phyloP scores from a whole-genome alignment of 371 early-diverging fungal species.

The Rhizopus sp. region DNA sequence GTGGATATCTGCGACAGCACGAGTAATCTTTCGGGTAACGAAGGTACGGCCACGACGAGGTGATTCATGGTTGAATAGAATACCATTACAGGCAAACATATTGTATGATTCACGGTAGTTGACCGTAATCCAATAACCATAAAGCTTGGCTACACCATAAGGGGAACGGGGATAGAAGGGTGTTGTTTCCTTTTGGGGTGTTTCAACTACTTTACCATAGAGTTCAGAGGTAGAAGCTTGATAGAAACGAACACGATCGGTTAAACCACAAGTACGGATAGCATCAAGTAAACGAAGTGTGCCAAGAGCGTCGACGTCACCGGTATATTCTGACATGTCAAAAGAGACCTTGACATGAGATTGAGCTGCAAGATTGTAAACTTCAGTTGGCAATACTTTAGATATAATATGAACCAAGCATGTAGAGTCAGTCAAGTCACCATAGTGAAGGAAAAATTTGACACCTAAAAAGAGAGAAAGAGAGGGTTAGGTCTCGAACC shows the following conservation, averaged over 20 bases:
- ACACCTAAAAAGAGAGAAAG: slow-evolving; percentile 44
- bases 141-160: slow-evolving; percentile 85
- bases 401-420: slow-evolving; percentile 78
- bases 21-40: slow-evolving; percentile 84
- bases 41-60: slow-evolving; percentile 85
- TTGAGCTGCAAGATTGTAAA: slow-evolving; percentile 80
- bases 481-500: not conserved
- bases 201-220: slow-evolving; percentile 82
- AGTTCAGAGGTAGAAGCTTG: slow-evolving; percentile 85
- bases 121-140: slow-evolving; percentile 82
- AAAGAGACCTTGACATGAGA: slow-evolving; percentile 90
- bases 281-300: slow-evolving; percentile 83
- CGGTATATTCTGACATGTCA: slow-evolving; percentile 89
- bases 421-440: slow-evolving; percentile 85
- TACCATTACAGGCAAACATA: slow-evolving; percentile 86
- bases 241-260: slow-evolving; percentile 76
- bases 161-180: slow-evolving; percentile 89
- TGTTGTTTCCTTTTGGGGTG: slow-evolving; percentile 83
- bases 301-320: slow-evolving; percentile 85
- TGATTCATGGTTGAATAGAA: slow-evolving; percentile 87
- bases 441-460: slow-evolving; percentile 82
- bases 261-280: slow-evolving; percentile 77
- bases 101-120: slow-evolving; percentile 85
- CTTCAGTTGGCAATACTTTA: slow-evolving; percentile 77
- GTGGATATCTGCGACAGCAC: slow-evolving; percentile 80